phyloP scores from a whole-genome alignment of 306 rosid species.

The Nissolia schottii region DNA sequence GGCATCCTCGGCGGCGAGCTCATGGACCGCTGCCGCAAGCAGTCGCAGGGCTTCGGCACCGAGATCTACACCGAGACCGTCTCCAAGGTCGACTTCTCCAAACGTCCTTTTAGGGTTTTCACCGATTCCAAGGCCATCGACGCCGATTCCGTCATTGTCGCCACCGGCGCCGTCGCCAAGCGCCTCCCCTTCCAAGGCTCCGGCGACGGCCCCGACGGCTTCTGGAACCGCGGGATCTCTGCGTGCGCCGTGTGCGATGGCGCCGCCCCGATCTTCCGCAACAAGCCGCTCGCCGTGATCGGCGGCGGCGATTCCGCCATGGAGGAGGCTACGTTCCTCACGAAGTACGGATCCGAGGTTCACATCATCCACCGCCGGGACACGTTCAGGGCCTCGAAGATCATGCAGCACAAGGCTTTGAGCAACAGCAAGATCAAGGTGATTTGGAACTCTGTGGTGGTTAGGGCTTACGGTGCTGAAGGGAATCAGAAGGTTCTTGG shows the following conservation, averaged over 20 bases:
- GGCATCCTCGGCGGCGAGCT: conserved; percentile 73
- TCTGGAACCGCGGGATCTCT: conserved; percentile 80
- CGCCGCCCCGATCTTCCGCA: conserved; percentile 72
- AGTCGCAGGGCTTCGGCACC: conserved; percentile 74
- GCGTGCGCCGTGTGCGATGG: conserved; percentile 92
- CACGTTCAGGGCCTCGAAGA: conserved; percentile 71
- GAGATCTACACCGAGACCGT: conserved; percentile 74
- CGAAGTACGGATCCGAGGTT: conserved; percentile 74
- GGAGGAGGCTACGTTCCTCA: conserved; percentile 84
- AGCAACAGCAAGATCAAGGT: conserved; percentile 64
- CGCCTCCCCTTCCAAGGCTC: conserved; percentile 56
- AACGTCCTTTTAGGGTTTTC: conserved; percentile 56
- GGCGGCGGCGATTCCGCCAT: conserved; percentile 91
- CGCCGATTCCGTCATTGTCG: conserved; percentile 61
- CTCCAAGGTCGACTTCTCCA: conserved; percentile 60
- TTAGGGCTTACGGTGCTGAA: conserved; percentile 49
- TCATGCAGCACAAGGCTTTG: conserved; percentile 67
- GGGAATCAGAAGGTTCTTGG: conserved; percentile 43
- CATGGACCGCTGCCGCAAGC: conserved; percentile 64
- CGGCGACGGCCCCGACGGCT: conserved; percentile 57
- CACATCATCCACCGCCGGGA: conserved; percentile 74
- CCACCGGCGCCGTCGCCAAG: conserved; percentile 86
- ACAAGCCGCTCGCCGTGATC: conserved; percentile 67
- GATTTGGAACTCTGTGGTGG: conserved; percentile 68
- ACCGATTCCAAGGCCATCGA: conserved; percentile 46